Conservation (phyloP, 2,329 filamentous ascomycete genomes). For the Thelonectria rubi region DNA sequence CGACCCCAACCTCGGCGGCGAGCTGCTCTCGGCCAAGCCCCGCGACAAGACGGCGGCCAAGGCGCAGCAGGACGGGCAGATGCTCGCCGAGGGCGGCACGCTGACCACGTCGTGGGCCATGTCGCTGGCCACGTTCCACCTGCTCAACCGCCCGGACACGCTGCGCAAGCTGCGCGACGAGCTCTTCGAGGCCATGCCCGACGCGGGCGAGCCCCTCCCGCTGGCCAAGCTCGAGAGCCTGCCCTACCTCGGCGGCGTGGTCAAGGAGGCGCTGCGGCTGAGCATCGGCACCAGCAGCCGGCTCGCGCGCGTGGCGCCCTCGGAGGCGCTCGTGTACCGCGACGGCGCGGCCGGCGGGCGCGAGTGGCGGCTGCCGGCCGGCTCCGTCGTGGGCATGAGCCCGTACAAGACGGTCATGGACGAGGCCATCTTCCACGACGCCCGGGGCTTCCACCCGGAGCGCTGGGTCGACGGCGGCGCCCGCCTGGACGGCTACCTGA, state of each 20-base stretch:
- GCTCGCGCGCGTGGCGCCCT: conserved; percentile 58
- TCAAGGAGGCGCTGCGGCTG: conserved; percentile 61
- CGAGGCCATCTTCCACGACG: conserved; percentile 45
- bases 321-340: conserved; percentile 44
- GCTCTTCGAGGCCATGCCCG: conserved; percentile 47
- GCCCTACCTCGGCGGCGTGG: conserved; percentile 59
- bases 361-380: conserved; percentile 45
- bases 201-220: conserved; percentile 41
- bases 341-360: conserved; percentile 40
- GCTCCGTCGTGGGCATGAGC: conserved; percentile 51
- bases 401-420: conserved; percentile 49
- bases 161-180: conserved; percentile 48
- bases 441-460: conserved; percentile 47
- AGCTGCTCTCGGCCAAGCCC: conserved; percentile 46
- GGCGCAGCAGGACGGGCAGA: conserved; percentile 52
- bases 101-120: conserved; percentile 52
- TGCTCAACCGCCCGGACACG: conserved; percentile 45
- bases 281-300: conserved; percentile 58
- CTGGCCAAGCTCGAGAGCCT: conserved; percentile 47
- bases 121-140: conserved; percentile 48
- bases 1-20: conserved; percentile 48
- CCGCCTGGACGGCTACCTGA: conserved; percentile 47
- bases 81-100: conserved; percentile 51
- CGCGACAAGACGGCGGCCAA: conserved; percentile 47
- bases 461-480: conserved; percentile 49